Evolutionary conservation across 768 basidiomycete genomes (phyloP).

Genomic region (Russula sp.): DNA sequence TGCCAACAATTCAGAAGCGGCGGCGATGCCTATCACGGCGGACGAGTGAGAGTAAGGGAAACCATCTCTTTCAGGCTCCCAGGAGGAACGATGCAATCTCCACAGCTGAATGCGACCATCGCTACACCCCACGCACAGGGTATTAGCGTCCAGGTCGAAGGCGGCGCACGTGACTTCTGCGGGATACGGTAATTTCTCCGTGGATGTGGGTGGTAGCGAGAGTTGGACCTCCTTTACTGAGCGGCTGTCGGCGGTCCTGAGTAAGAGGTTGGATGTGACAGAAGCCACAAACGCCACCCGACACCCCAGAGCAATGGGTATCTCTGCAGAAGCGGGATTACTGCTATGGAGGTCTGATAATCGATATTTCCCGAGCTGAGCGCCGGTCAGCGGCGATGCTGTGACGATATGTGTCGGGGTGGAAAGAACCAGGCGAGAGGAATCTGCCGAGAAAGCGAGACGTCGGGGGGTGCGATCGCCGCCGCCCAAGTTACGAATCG

Average conservation of each 20-base stretch:
- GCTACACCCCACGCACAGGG: slow-evolving; percentile 4
- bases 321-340: background rate
- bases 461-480: background rate
- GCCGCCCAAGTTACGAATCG: slow-evolving; percentile 9
- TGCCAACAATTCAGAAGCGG: slow-evolving; percentile 1
- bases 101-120: slow-evolving; percentile 13
- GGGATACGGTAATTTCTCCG: background rate
- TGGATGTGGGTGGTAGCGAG: background rate
- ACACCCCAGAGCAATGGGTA: slow-evolving; percentile 12
- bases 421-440: background rate
- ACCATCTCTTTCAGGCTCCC: slow-evolving; percentile 4
- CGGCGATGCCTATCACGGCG: slow-evolving; percentile 2
- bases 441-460: slow-evolving; percentile 9
- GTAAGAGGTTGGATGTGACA: slow-evolving; percentile 8
- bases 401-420: slow-evolving; percentile 8
- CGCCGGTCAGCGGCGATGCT: slow-evolving; percentile 5
- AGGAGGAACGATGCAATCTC: background rate
- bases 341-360: background rate
- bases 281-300: background rate
- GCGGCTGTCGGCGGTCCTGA: slow-evolving; percentile 3
- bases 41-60: slow-evolving; percentile 8
- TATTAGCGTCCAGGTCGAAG: slow-evolving; percentile 3
- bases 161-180: slow-evolving; percentile 1
- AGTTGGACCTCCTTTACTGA: slow-evolving; percentile 9
- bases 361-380: slow-evolving; percentile 10